phyloP scores from a whole-genome alignment of 2,329 filamentous ascomycete species.

The Fusarium coffeatum region DNA sequence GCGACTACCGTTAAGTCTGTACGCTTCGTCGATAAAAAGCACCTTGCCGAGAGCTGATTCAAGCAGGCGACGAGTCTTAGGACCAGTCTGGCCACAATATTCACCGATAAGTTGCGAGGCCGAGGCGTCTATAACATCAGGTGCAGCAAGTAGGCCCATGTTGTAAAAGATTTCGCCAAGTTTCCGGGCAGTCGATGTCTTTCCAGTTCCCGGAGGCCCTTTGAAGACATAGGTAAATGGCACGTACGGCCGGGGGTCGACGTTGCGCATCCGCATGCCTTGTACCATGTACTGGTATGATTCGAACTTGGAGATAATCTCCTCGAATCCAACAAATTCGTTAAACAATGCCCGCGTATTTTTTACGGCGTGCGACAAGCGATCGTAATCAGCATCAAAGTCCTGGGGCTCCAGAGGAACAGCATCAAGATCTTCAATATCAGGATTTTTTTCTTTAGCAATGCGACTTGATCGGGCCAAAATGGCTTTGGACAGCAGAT shows the following conservation, averaged over 20 bases:
- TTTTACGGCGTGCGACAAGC: slow-evolving; percentile 53
- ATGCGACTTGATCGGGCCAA: slow-evolving; percentile 42
- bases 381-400: slow-evolving; percentile 68
- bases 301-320: slow-evolving; percentile 65
- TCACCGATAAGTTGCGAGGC: slow-evolving; percentile 75
- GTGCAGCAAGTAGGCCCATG: slow-evolving; percentile 72
- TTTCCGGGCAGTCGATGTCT: slow-evolving; percentile 75
- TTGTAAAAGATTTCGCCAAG: slow-evolving; percentile 81
- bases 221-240: slow-evolving; percentile 77
- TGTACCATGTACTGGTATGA: slow-evolving; percentile 66
- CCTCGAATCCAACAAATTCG: slow-evolving; percentile 69
- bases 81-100: slow-evolving; percentile 75
- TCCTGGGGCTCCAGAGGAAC: slow-evolving; percentile 55
- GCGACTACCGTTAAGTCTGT: slow-evolving; percentile 64
- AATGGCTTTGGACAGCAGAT: slow-evolving; percentile 45
- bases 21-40: slow-evolving; percentile 78
- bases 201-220: slow-evolving; percentile 74
- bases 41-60: slow-evolving; percentile 74
- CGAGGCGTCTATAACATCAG: slow-evolving; percentile 73
- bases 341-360: slow-evolving; percentile 67
- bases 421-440: slow-evolving; percentile 39
- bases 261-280: slow-evolving; percentile 61
- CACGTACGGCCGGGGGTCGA: slow-evolving; percentile 65
- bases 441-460: slow-evolving; percentile 35
- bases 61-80: slow-evolving; percentile 69